Evolutionary conservation across 805 yeast genomes (phyloP), one percentile per base, ranked within the genome.

Genomic region (Saturnispora quitensis): DNA sequence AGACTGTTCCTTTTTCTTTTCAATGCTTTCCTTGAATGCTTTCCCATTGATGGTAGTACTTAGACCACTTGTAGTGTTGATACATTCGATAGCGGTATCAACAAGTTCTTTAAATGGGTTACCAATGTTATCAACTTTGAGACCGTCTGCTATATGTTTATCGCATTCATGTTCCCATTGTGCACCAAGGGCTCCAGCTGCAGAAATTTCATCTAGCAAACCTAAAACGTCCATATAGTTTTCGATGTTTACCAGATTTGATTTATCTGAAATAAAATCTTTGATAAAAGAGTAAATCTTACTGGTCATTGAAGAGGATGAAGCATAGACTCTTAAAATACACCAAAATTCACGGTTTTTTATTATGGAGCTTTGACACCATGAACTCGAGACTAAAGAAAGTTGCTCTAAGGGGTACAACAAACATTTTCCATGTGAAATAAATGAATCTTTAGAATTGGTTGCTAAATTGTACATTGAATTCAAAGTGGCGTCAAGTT

Each of bases 131-230:
- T 69, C 73, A 10, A 71, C 68, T 34, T 70, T 69, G 53, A 73
- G 74, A 0, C 77, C 80, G 36, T 72, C 68, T 25, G 68, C 68
- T 12, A 69, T 62, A 43, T 74, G 60, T 20, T 67, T 64, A 40
- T 76, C 84, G 51, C 71, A 72, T 52, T 80, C 85, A 55, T 80
- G 84, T 63, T 86, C 93, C 77, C 80, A 80, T 61, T 81, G 86
- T 3, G 87, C 81, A 6, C 89, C 91, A 50, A 83, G 71, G 0
- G 93, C 89, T 8, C 95, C 95, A 45, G 84, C 78, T 1, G 91
- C 85, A 0, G 93, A 84, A 17, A 86, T 75, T 57, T 86, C 95
- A 65, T 86, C 95, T 33, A 86, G 65, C 9, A 86, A 66, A 0
- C 91, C 93, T 36, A 86, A 69, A 10, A 86, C 65, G 57, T 79